A percentile compares a stretch with the other conserved stretches of the same genome.
Conservation (phyloP, 2,329 filamentous ascomycete species). For the Alternaria sp. region DNA sequence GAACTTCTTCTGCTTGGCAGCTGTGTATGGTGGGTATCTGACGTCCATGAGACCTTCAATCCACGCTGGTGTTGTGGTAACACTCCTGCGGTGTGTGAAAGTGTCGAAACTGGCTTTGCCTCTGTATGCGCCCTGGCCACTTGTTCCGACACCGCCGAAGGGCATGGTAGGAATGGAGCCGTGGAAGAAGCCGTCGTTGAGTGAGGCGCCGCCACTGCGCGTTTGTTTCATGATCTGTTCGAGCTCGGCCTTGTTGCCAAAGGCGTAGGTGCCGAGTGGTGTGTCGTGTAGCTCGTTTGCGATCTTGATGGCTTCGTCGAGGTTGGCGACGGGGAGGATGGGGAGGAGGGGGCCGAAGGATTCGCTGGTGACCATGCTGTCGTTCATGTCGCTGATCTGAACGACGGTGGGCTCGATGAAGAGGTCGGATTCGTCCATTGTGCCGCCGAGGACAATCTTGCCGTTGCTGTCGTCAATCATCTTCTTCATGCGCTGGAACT, state of each 20-base stretch:
- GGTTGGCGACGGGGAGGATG: conserved; percentile 75
- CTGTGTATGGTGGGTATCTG: conserved; percentile 67
- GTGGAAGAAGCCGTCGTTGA: conserved; percentile 71
- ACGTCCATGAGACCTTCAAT: conserved; percentile 70
- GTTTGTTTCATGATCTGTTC: conserved; percentile 63
- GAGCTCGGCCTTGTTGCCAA: conserved; percentile 81
- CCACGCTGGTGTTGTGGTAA: conserved; percentile 70
- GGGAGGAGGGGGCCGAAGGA: conserved; percentile 93
- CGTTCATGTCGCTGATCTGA: conserved; percentile 75
- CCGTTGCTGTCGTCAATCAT: conserved; percentile 87
- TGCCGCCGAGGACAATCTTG: conserved; percentile 85
- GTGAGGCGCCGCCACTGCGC: conserved; percentile 58
- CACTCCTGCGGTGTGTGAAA: conserved; percentile 67
- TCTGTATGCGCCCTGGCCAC: conserved; percentile 77
- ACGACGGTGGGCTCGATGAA: conserved; percentile 95
- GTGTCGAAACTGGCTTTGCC: conserved; percentile 75
- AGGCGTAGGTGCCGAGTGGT: conserved; percentile 82
- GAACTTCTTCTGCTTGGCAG: conserved; percentile 61
- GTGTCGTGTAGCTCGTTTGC: conserved; percentile 83
- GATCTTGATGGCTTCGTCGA: conserved; percentile 85
- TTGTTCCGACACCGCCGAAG: conserved; percentile 85
- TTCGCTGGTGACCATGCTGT: conserved; percentile 81
- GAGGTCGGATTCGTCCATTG: conserved; percentile 76
- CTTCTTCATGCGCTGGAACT: conserved; percentile 83
- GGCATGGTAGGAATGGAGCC: conserved; percentile 72